These are phyloP conservation scores for Barnettozyma populi DNA, from an alignment of 805 yeast species.

Conservation along the genomic window DNA sequence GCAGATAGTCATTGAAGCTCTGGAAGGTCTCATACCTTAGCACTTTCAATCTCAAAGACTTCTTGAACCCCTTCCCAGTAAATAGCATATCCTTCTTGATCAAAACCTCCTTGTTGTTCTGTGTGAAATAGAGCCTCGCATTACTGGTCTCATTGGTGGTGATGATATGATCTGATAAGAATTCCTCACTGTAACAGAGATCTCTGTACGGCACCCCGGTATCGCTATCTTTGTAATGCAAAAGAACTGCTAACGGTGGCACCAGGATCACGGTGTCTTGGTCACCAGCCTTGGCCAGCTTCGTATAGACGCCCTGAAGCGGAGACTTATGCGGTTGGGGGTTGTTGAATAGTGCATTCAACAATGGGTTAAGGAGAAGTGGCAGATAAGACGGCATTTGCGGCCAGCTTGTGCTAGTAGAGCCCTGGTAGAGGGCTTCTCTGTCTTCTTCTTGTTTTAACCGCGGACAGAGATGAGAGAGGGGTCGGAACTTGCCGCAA, in stretches of 20 bases:
- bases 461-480: neutral
- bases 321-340: constrained; percentile 46
- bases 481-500: neutral
- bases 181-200: constrained; percentile 53
- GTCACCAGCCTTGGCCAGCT: constrained; percentile 29
- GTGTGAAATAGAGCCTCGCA: constrained; percentile 42
- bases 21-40: constrained; percentile 41
- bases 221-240: constrained; percentile 34
- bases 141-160: constrained; percentile 29
- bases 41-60: constrained; percentile 39
- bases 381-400: constrained; percentile 42
- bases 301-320: constrained; percentile 40
- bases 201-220: constrained; percentile 39
- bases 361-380: constrained; percentile 52
- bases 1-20: constrained; percentile 51
- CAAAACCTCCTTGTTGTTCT: constrained; percentile 50
- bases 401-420: neutral
- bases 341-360: constrained; percentile 63
- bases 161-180: constrained; percentile 58
- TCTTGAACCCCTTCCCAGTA: constrained; percentile 55
- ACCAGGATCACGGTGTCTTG: constrained; percentile 55
- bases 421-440: neutral
- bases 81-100: constrained; percentile 49
- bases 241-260: constrained; percentile 50
- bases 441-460: neutral